A percentile compares a stretch with the other conserved stretches of the same genome.
Evolutionary conservation across 352 stramenopile genomes (phyloP).

Genomic region (Globisporangium spinosum): DNA sequence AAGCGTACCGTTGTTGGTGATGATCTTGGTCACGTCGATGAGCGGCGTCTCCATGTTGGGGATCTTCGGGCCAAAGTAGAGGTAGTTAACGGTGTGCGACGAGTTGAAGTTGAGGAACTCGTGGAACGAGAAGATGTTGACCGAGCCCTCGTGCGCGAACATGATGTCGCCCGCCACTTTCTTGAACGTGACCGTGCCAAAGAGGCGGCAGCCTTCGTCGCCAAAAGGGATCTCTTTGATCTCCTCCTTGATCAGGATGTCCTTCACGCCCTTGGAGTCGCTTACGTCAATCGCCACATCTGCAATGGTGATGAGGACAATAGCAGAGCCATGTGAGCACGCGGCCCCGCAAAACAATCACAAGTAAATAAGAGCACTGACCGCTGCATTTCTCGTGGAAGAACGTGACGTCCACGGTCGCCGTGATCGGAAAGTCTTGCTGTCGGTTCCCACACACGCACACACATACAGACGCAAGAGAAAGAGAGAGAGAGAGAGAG

Average conservation of each 20-base stretch:
- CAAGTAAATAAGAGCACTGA: slow-evolving; percentile 14
- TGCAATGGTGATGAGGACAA: slow-evolving; percentile 17
- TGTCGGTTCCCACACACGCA: slow-evolving; percentile 19
- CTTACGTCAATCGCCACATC: slow-evolving; percentile 84
- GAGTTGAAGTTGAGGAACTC: slow-evolving; percentile 90
- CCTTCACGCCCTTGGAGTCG: slow-evolving; percentile 82
- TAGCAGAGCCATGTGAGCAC: neutral
- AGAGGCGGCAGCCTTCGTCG: slow-evolving; percentile 72
- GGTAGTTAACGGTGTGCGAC: slow-evolving; percentile 74
- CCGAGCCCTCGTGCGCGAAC: slow-evolving; percentile 80
- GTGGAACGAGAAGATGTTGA: slow-evolving; percentile 85
- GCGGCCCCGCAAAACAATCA: neutral
- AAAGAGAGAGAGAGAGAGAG: slow-evolving; percentile 4
- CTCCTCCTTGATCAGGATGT: slow-evolving; percentile 68
- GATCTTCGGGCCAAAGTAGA: slow-evolving; percentile 76
- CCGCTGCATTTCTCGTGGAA: slow-evolving; percentile 74
- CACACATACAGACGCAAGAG: neutral
- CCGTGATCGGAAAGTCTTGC: slow-evolving; percentile 77
- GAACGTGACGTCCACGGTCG: slow-evolving; percentile 82
- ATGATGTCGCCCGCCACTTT: slow-evolving; percentile 83
- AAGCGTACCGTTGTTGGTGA: slow-evolving; percentile 64
- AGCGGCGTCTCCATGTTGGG: slow-evolving; percentile 85
- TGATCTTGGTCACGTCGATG: slow-evolving; percentile 80
- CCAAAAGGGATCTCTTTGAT: slow-evolving; percentile 57
- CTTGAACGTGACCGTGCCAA: slow-evolving; percentile 63